Conservation (phyloP, 2,329 filamentous ascomycete genomes). For the Fusarium nematophilum region DNA sequence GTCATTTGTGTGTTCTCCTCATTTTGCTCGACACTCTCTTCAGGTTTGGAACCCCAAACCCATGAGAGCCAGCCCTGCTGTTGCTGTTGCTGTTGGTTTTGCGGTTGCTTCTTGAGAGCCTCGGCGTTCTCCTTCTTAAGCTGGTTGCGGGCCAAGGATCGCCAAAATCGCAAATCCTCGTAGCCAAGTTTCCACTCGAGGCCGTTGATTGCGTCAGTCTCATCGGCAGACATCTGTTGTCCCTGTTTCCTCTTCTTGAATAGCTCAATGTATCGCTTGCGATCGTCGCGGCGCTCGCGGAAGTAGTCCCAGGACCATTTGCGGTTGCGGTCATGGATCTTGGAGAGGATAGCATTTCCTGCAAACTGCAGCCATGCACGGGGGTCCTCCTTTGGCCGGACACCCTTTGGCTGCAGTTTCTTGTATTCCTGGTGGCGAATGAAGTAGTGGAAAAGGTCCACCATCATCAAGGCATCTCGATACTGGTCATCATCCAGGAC, state of each 20-base stretch:
- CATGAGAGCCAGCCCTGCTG: slow-evolving; percentile 92
- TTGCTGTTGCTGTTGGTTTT: slow-evolving; percentile 67
- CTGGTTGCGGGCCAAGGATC: slow-evolving; percentile 92
- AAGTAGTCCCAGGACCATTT: slow-evolving; percentile 98
- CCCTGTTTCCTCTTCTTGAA: slow-evolving; percentile 94
- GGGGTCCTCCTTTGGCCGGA: slow-evolving; percentile 87
- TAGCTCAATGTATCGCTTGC: slow-evolving; percentile 86
- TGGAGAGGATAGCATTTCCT: slow-evolving; percentile 86
- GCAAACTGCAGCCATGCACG: slow-evolving; percentile 94
- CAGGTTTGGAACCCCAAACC: slow-evolving; percentile 86
- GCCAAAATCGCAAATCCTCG: slow-evolving; percentile 97
- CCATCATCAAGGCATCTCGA: slow-evolving; percentile 95
- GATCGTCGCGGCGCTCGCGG: slow-evolving; percentile 89
- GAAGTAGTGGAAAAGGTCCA: slow-evolving; percentile 98
- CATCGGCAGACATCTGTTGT: slow-evolving; percentile 75
- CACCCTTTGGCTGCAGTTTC: slow-evolving; percentile 85
- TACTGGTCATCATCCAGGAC: slow-evolving; percentile 99
- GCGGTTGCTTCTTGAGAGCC: slow-evolving; percentile 74
- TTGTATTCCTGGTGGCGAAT: slow-evolving; percentile 98
- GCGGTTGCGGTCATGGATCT: slow-evolving; percentile 94
- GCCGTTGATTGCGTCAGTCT: slow-evolving; percentile 76
- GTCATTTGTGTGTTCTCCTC: slow-evolving; percentile 88
- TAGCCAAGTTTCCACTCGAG: slow-evolving; percentile 92
- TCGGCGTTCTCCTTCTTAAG: slow-evolving; percentile 94
- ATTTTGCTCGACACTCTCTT: slow-evolving; percentile 66